These are phyloP conservation scores for Saccharomycopsis fermentans DNA, from an alignment of 805 yeast genomes.

Conservation along the genomic window DNA sequence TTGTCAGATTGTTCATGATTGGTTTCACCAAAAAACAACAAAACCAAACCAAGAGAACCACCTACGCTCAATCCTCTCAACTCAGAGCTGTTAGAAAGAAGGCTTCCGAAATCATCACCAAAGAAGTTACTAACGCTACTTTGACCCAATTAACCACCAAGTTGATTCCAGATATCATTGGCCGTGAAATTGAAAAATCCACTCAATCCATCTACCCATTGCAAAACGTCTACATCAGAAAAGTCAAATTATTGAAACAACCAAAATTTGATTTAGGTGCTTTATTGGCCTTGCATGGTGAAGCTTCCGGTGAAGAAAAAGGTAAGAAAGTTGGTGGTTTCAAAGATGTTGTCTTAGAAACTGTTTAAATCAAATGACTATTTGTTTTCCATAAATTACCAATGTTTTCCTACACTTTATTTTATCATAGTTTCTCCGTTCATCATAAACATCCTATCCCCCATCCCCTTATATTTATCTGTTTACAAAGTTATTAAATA, in stretches of 20 bases:
- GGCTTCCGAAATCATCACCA: constrained; percentile 91
- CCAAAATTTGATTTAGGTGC: constrained; percentile 98
- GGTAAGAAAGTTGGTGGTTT: constrained; percentile 96
- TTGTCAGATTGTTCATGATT: constrained; percentile 90
- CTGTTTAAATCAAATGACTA: constrained; percentile 53
- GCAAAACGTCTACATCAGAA: constrained; percentile 98
- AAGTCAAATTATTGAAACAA: constrained; percentile 96
- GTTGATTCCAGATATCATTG: constrained; percentile 97
- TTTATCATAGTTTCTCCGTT: background rate
- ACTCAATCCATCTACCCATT: constrained; percentile 93
- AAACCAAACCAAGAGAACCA: constrained; percentile 94
- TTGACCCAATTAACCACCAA: constrained; percentile 94
- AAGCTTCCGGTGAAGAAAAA: constrained; percentile 85
- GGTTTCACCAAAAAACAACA: constrained; percentile 98
- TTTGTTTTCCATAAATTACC: background rate
- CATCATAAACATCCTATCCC: background rate
- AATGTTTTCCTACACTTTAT: constrained; percentile 1
- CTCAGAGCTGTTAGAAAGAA: constrained; percentile 95
- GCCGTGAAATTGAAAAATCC: constrained; percentile 96
- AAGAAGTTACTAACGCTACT: constrained; percentile 91
- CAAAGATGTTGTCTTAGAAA: constrained; percentile 97
- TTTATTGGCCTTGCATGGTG: constrained; percentile 96
- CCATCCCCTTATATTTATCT: background rate
- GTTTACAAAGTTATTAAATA: constrained; percentile 1
- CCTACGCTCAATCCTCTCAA: constrained; percentile 96